phyloP scores from a whole-genome alignment of 2,329 filamentous ascomycete species.

The Simplicillium aogashimaense region DNA sequence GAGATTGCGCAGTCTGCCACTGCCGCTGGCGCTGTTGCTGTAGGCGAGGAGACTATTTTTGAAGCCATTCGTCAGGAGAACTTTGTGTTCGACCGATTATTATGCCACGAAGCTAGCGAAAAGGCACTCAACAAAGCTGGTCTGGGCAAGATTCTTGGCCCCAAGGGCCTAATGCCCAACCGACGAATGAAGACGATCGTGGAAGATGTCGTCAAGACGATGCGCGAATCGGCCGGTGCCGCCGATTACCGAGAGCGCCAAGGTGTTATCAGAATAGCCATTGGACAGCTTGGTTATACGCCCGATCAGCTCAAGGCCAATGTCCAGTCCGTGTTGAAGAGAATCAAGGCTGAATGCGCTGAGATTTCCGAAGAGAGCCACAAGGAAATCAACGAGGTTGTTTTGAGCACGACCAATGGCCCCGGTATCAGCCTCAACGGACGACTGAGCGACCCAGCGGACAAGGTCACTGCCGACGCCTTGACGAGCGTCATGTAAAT shows the following conservation, averaged over 20 bases:
- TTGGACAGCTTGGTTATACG: constrained; percentile 83
- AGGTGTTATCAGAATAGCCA: constrained; percentile 78
- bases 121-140: constrained; percentile 71
- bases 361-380: constrained; percentile 50
- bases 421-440: constrained; percentile 84
- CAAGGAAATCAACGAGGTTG: constrained; percentile 46
- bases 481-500: constrained; percentile 44
- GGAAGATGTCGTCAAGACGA: constrained; percentile 61
- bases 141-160: constrained; percentile 74
- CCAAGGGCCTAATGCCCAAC: constrained; percentile 86
- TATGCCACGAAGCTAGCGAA: constrained; percentile 75
- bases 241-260: constrained; percentile 79
- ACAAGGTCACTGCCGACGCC: constrained; percentile 41
- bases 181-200: constrained; percentile 83
- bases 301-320: constrained; percentile 81
- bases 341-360: constrained; percentile 69
- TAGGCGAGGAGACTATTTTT: constrained; percentile 81
- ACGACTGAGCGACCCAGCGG: constrained; percentile 55
- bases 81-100: constrained; percentile 79
- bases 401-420: constrained; percentile 78
- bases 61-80: constrained; percentile 62
- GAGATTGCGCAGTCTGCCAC: constrained; percentile 63
- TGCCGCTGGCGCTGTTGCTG: constrained; percentile 68
- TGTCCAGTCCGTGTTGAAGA: constrained; percentile 64
- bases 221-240: constrained; percentile 74